Evolutionary conservation across 2,329 filamentous ascomycete species (phyloP), one percentile per base, ranked within the genome.

Genomic region (Microdochium paspali): DNA sequence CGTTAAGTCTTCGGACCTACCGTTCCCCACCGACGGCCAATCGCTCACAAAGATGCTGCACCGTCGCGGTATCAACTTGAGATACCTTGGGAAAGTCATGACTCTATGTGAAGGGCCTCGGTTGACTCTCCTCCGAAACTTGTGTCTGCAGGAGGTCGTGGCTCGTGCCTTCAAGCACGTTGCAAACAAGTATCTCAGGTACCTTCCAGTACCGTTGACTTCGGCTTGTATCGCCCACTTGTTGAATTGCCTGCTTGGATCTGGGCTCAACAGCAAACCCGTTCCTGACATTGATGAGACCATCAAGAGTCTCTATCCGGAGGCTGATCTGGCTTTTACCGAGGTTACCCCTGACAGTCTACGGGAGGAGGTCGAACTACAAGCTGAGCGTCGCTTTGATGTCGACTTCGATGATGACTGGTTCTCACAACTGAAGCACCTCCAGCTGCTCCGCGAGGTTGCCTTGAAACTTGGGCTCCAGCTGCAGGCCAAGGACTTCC

Each of bases 21-120:
- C 91, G 58, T 97, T 97, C 72, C 93, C 93, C 12, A 96, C 97
- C 89, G 94, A 98, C 58, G 93, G 93, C n/a, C 80, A 87, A 60
- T 96, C 91, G 20, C 74, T 98, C 49, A 88, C 85, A 58, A 82
- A 84, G 54, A 79, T 96, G 46, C 76, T 98, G 61, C 93, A 98
- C 73, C 95, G 95, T 75, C 87, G 91, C 39, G 93, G 93, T 68
- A 90, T 98, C 72, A 98, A 98, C 70, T 79, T 97, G 52, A 82
- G 94, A 60, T 98, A 98, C 65, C 77, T 97, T n/a, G 93, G 93
- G 54, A 85, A 83, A 66, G 69, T 98, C 52, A 85, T 88, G 12
- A 73, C 79, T 49, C 74, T 87, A 46, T 81, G 85, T 56, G 78
- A 79, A 54, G 84, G 84, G 48, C 75, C 80, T 47, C 84, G 88